Conservation (phyloP, 768 basidiomycete species). For the Chiua virens region DNA sequence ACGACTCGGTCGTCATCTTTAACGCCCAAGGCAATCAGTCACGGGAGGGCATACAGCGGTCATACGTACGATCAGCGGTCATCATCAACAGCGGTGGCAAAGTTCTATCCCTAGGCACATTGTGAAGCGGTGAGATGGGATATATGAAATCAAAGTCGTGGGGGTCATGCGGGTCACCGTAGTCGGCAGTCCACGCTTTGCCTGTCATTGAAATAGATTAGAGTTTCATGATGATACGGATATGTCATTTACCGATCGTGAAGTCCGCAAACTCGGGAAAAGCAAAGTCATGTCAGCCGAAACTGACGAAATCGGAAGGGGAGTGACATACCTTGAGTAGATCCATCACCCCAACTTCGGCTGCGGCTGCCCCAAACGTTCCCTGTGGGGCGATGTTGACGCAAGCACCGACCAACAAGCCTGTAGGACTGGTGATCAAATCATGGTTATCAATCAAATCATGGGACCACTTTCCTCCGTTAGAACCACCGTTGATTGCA, state of each 20-base stretch:
- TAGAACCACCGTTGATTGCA: slow-evolving; percentile 76
- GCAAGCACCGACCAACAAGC: slow-evolving; percentile 82
- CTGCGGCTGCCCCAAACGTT: slow-evolving; percentile 72
- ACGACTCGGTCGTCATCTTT: slow-evolving; percentile 86
- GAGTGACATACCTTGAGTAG: slow-evolving; percentile 58
- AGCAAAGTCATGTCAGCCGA: neutral
- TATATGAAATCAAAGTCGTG: slow-evolving; percentile 84
- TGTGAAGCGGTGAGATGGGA: slow-evolving; percentile 80
- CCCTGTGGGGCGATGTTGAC: slow-evolving; percentile 77
- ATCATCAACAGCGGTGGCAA: slow-evolving; percentile 74
- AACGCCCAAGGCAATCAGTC: slow-evolving; percentile 3
- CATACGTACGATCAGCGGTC: slow-evolving; percentile 74
- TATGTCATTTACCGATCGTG: slow-evolving; percentile 56
- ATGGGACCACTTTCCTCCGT: slow-evolving; percentile 56
- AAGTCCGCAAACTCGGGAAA: slow-evolving; percentile 62
- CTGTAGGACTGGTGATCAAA: slow-evolving; percentile 34
- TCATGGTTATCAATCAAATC: neutral
- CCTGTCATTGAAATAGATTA: slow-evolving; percentile 37
- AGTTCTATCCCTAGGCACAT: slow-evolving; percentile 57
- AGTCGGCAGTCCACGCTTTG: slow-evolving; percentile 77
- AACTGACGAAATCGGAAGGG: neutral
- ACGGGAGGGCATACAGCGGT: neutral
- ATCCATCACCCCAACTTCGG: slow-evolving; percentile 82
- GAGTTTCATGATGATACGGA: slow-evolving; percentile 1
- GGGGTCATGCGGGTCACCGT: slow-evolving; percentile 71